Conservation (phyloP, 768 basidiomycete species). For the Megacollybia marginata region DNA sequence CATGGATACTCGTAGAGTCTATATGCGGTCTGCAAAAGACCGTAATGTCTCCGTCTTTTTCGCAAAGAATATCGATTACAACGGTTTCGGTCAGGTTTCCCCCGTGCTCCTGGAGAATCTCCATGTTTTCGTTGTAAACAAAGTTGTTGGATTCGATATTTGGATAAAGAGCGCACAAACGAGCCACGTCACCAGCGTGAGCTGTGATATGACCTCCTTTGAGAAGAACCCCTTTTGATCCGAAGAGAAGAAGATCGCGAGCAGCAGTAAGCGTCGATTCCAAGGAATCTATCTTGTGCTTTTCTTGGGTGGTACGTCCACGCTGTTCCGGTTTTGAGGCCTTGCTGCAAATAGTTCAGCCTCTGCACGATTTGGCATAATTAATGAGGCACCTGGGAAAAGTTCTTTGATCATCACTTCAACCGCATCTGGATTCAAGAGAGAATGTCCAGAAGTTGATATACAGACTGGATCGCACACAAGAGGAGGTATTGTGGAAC, state of each 20-base stretch:
- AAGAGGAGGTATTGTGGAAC: conserved; percentile 36
- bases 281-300: conserved; percentile 44
- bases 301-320: conserved; percentile 8
- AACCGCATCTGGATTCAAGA: conserved; percentile 65
- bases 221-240: no score
- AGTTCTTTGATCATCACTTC: conserved; percentile 50
- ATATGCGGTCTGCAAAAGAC: conserved; percentile 59
- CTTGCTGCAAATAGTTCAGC: conserved; percentile 66
- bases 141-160: conserved; percentile 34
- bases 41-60: conserved; percentile 27
- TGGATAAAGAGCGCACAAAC: conserved; percentile 19
- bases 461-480: conserved; percentile 90
- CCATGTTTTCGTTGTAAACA: conserved; percentile 52
- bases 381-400: conserved; percentile 62
- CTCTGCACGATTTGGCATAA: conserved; percentile 85
- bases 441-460: conserved; percentile 79
- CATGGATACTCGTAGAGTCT: conserved; percentile 72
- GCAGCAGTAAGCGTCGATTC: conserved; percentile 57
- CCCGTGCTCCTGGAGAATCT: conserved; percentile 43
- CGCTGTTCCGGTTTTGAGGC: no score
- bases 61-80: conserved; percentile 61
- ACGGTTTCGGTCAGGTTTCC: conserved; percentile 10
- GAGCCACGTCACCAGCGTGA: conserved; percentile 37
- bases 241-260: conserved; percentile 35
- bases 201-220: conserved; percentile 78